phyloP scores from a whole-genome alignment of 257 asterid genomes.

The Nyctanthes arbortristis region DNA sequence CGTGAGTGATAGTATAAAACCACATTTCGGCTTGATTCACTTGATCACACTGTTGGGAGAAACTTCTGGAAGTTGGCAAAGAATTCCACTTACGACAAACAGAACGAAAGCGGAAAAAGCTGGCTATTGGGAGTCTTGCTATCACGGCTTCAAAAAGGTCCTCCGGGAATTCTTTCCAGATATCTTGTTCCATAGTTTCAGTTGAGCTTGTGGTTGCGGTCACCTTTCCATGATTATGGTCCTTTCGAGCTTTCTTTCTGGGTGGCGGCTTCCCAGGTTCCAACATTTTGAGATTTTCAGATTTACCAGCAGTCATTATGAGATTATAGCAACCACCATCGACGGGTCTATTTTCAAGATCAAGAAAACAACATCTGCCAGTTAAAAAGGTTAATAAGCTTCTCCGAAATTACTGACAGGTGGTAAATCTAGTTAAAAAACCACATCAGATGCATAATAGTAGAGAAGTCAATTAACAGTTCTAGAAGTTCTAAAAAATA shows the following conservation, averaged over 20 bases:
- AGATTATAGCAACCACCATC: slow-evolving; percentile 59
- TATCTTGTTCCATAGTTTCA: slow-evolving; percentile 59
- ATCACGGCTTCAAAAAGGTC: slow-evolving; percentile 89
- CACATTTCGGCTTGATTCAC: slow-evolving; percentile 65
- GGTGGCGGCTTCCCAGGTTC: slow-evolving; percentile 90
- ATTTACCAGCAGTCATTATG: slow-evolving; percentile 74
- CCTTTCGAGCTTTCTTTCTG: slow-evolving; percentile 67
- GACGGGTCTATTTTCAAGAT: slow-evolving; percentile 51
- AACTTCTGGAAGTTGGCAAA: slow-evolving; percentile 72
- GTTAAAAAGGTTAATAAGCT: slow-evolving; percentile 8
- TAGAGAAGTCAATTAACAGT: slow-evolving; percentile 11
- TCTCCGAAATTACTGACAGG: slow-evolving; percentile 4
- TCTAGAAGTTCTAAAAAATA: not conserved
- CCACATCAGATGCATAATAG: slow-evolving; percentile 5
- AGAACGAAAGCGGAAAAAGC: slow-evolving; percentile 75
- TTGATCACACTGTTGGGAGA: slow-evolving; percentile 67
- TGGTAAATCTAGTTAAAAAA: not conserved
- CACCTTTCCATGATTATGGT: slow-evolving; percentile 52
- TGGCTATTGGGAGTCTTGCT: slow-evolving; percentile 80
- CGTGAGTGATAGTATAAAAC: slow-evolving; percentile 91
- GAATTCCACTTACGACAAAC: slow-evolving; percentile 89
- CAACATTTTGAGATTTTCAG: slow-evolving; percentile 78
- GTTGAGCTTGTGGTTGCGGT: slow-evolving; percentile 36
- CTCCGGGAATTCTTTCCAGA: slow-evolving; percentile 95
- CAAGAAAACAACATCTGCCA: slow-evolving; percentile 65